These are phyloP conservation scores for Onygena corvina DNA, from an alignment of 2,329 filamentous ascomycete species.

Conservation along the genomic window DNA sequence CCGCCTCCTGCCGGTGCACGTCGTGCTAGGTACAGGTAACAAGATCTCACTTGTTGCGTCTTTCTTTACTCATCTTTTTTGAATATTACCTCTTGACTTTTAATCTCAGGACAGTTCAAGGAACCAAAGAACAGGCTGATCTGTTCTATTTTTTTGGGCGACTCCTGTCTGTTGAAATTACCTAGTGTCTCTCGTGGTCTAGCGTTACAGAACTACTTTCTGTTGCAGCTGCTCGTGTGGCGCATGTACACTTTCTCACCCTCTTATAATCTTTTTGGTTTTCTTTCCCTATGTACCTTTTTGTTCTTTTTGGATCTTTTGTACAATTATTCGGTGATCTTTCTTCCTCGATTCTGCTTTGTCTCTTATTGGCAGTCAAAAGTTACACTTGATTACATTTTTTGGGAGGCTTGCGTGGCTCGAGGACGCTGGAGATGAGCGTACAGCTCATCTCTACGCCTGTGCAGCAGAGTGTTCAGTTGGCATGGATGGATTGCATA, in stretches of 20 bases:
- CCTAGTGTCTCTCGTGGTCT: neutral
- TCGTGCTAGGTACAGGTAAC: slow-evolving; percentile 15
- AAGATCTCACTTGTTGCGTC: neutral
- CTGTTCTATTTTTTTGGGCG: neutral
- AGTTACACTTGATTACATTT: neutral
- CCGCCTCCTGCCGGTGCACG: slow-evolving; percentile 10
- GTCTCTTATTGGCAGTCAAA: neutral
- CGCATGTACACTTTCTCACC: neutral
- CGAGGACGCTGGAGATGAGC: neutral
- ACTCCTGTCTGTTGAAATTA: neutral
- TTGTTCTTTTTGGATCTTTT: slow-evolving; percentile 1
- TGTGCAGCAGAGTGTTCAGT: neutral
- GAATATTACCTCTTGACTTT: neutral
- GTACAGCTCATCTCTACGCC: neutral
- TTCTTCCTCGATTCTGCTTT: neutral
- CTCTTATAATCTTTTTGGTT: neutral
- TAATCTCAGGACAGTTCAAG: neutral
- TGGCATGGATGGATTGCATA: neutral
- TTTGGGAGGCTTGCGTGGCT: neutral
- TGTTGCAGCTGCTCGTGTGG: neutral
- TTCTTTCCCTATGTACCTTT: too few species aligned
- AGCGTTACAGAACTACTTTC: neutral
- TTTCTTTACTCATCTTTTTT: neutral
- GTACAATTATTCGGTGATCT: neutral
- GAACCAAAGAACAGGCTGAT: neutral